phyloP scores from a whole-genome alignment of 192 early-diverging fungal genomes.

The Polychytrium aggregatum region DNA sequence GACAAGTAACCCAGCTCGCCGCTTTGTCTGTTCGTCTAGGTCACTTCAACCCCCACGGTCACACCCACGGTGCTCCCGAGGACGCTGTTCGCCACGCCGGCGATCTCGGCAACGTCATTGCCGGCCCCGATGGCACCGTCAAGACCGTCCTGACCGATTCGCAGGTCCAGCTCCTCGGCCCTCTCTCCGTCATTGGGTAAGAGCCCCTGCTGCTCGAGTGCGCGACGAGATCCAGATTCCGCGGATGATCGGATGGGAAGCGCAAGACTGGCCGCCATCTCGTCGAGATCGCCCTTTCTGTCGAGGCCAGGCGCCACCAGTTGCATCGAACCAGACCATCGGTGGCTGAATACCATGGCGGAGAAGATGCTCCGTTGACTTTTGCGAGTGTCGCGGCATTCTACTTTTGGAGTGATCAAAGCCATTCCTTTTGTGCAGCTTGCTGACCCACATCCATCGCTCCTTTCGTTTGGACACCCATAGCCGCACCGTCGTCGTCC shows the following conservation, averaged over 20 bases:
- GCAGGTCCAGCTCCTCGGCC: constrained; percentile 63
- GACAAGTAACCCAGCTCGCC: no score
- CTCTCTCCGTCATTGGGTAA: constrained; percentile 65
- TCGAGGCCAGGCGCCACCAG: no score
- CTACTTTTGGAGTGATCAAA: background rate
- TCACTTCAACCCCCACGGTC: constrained; percentile 77
- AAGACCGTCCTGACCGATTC: constrained; percentile 38
- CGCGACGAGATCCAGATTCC: no score
- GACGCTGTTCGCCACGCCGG: constrained; percentile 70
- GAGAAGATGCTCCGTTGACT: no score
- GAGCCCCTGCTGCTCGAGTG: no score
- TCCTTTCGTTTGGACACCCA: constrained; percentile 2
- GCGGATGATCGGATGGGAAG: constrained; percentile 31
- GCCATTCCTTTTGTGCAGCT: background rate
- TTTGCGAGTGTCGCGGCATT: background rate
- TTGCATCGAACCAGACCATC: no score
- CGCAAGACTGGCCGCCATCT: no score
- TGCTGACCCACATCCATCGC: no score
- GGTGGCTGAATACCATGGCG: no score
- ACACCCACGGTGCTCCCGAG: constrained; percentile 69
- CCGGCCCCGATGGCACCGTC: constrained; percentile 43
- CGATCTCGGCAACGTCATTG: constrained; percentile 81
- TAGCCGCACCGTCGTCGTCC: constrained; percentile 73
- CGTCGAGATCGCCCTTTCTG: no score
- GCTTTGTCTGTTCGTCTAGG: no score